A percentile compares a stretch with the other conserved stretches of the same genome.
Conservation (phyloP, 331 rosid genomes). For the Ulmus americana region DNA sequence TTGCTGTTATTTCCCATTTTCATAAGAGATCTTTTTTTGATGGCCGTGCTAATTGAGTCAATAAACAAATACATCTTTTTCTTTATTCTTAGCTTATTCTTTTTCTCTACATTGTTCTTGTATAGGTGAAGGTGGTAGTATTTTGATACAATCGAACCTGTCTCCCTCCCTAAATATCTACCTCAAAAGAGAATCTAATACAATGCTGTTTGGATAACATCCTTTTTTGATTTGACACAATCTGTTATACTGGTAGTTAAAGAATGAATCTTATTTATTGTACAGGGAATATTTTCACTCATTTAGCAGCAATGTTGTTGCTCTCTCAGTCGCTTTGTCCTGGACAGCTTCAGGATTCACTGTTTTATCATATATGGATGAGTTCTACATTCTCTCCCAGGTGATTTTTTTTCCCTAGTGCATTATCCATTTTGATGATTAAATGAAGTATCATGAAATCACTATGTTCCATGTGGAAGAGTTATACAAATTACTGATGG, state of each 20-base stretch:
- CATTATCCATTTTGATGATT: neutral
- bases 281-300: conserved; percentile 70
- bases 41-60: conserved; percentile 4
- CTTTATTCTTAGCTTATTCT: neutral
- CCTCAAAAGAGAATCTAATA: conserved; percentile 15
- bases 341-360: conserved; percentile 56
- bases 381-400: conserved; percentile 58
- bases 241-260: conserved; percentile 22
- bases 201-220: neutral
- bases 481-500: neutral
- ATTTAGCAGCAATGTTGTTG: conserved; percentile 43
- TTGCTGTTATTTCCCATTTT: neutral
- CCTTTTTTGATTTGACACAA: too few species aligned
- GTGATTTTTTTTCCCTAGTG: conserved; percentile 26
- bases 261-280: conserved; percentile 20
- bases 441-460: neutral
- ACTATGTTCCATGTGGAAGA: neutral
- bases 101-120: neutral
- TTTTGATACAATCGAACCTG: neutral
- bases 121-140: neutral
- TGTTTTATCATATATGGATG: conserved; percentile 60
- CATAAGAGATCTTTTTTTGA: neutral
- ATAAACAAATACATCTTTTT: neutral
- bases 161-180: neutral
- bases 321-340: conserved; percentile 52